Percentiles rank a stretch among this genome's conserved stretches.
These are phyloP conservation scores for Chlorella sp. DNA, from an alignment of 139 green algal species.

Conservation along the genomic window DNA sequence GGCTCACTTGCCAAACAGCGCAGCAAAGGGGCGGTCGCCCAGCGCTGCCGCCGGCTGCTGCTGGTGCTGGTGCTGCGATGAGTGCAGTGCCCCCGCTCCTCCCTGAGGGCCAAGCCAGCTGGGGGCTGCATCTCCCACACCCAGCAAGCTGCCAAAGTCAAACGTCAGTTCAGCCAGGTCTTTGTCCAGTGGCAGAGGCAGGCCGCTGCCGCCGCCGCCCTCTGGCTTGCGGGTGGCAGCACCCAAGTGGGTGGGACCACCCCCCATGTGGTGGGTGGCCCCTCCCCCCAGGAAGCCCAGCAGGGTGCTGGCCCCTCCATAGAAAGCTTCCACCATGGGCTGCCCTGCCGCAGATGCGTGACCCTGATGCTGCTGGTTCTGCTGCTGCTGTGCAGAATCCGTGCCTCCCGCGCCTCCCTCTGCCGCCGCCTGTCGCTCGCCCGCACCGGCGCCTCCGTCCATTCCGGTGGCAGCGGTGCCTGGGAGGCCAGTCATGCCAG, in stretches of 20 bases:
- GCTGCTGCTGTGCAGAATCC: neutral
- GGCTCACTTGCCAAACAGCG: constrained; percentile 20
- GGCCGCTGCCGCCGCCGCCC: neutral
- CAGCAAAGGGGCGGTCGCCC: constrained; percentile 14
- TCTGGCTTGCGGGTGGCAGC: neutral
- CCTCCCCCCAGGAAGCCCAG: neutral
- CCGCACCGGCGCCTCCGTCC: neutral
- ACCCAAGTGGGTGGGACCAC: no score
- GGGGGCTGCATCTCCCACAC: constrained; percentile 12
- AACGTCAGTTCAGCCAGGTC: constrained; percentile 11
- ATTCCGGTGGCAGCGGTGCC: neutral
- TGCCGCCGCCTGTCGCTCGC: neutral
- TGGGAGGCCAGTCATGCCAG: neutral
- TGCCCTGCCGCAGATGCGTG: neutral
- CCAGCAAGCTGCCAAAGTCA: constrained; percentile 34
- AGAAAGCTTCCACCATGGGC: neutral
- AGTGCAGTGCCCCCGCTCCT: neutral
- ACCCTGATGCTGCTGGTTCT: neutral
- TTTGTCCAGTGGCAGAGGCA: constrained; percentile 9
- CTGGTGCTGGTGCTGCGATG: neutral
- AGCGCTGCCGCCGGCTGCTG: neutral
- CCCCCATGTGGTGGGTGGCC: neutral
- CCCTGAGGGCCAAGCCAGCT: neutral
- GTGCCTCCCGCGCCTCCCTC: neutral
- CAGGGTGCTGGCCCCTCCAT: constrained; percentile 12